A percentile compares a stretch with the other conserved stretches of the same genome.
Evolutionary conservation across 1,284 basidiomycete species (phyloP).

Genomic region (Heterobasidion annosum): DNA sequence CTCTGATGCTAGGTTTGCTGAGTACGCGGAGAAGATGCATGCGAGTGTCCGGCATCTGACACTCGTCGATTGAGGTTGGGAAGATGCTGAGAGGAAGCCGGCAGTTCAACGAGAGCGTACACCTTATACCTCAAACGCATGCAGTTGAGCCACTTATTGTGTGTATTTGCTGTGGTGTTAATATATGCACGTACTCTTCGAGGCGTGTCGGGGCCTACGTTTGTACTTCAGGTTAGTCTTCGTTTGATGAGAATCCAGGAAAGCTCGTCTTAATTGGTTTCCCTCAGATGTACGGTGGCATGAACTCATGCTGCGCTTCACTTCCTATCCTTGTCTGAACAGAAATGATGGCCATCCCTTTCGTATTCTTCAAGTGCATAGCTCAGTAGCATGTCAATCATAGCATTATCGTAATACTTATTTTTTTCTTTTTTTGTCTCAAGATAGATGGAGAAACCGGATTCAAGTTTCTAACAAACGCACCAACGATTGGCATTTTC

Average conservation of each 20-base stretch:
- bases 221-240: neutral
- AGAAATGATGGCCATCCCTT: constrained; percentile 24
- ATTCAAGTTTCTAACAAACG: neutral
- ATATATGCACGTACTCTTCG: too few relatives aligned
- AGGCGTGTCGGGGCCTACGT: neutral
- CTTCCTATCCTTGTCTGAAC: constrained; percentile 21
- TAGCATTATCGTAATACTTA: neutral
- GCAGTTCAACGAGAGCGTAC: too few relatives aligned
- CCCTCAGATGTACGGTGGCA: constrained; percentile 24
- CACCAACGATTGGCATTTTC: neutral
- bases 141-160: too few relatives aligned
- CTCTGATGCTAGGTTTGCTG: too few relatives aligned
- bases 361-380: constrained; percentile 16
- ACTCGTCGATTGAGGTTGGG: too few relatives aligned
- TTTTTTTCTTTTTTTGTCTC: neutral
- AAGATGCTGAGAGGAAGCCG: too few relatives aligned
- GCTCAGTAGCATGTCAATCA: neutral
- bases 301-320: constrained; percentile 25
- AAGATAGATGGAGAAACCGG: neutral
- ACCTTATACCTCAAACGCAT: too few relatives aligned
- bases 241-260: neutral
- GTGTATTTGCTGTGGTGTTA: too few relatives aligned
- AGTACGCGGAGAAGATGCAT: too few relatives aligned
- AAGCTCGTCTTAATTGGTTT: constrained; percentile 18
- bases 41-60: too few relatives aligned